Base-by-base conservation (phyloP, 306 rosid genomes). In the Datisca glomerata region DNA sequence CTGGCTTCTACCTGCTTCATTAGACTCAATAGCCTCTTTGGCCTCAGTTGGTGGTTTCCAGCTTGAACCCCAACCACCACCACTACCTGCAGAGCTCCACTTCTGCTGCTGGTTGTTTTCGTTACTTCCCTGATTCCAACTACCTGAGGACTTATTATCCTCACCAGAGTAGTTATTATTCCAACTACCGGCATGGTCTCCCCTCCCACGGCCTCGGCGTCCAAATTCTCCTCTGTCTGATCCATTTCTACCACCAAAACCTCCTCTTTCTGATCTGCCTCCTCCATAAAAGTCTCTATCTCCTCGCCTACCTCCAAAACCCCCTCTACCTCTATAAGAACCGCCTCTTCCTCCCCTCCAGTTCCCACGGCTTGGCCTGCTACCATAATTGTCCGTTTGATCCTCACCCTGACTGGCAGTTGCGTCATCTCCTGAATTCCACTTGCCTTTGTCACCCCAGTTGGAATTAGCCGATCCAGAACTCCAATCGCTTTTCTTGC, bases 141-240 rank as follows among this genome's bases (percentile, higher is more conserved):
- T n/a, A n/a, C n/a, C n/a, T n/a, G n/a, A n/a, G n/a, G n/a, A n/a
- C n/a, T n/a, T n/a, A n/a, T 36, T 47, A 47, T 47, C 40, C n/a
- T 31, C 53, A 32, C 33, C 21, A n/a, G n/a, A n/a, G 7, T 20
- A 16, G 8, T 59, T 55, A 38, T 55, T 65, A 60, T 43, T 69
- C 79, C 80, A 69, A 59, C 67, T 65, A 21, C 85, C 76, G 39
- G 64, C 41, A 36, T 64, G 75, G 48, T 70, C 85, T 64, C 69
- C 51, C 70, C 92, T 73, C 55, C 91, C 94, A n/a, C 70, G 66
- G 45, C 82, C 91, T 21, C 94, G 46, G 45, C 83, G 78, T 7
- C 80, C 70, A 27, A 45, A 71, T 41, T 76, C 74, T 12, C 66
- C 66, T 51, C 71, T 36, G 12, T 57, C 75, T 21, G 72, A 73